Evolutionary conservation across 2,329 filamentous ascomycete genomes (phyloP), one percentile per base, ranked within the genome.

Genomic region (Ascochyta clinopodiicola): DNA sequence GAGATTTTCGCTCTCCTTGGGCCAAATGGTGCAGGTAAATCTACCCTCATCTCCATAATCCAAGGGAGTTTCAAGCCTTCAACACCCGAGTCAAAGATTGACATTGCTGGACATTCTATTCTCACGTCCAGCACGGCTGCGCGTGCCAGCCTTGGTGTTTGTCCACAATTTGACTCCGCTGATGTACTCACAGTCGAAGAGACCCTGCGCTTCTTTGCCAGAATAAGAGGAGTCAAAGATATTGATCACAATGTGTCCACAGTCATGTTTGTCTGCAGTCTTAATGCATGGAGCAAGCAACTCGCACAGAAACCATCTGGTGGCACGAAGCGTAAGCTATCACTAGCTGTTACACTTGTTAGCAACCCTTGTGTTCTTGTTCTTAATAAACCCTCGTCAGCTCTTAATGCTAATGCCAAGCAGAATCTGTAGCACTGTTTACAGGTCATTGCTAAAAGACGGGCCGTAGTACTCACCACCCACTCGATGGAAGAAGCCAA

Each of bases 401-500:
- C 92, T 8, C 82, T 96, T 24, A 92, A 96, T 69, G 92, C 92
- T 0, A 80, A 96, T 2, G 92, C 89, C 17, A 84, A 93, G 50
- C 81, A 92, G 22, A 96, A 94, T 73, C 89, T 96, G 31, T 96
- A 92, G 92, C 91, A 96, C 63, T 96, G 96, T 53, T 80, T 96
- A 22, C 80, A 96, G 15, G 88, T 88, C 1, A 90, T 96, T 71
- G 84, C 91, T 51, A 91, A 91, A 21, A 82, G 81, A 51, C 82
- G 92, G 32, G 95, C 92, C 0, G 88, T 96, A 60, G 86, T 96
- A 36, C 74, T 96, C 49, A 96, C 92, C 0, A 96, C 92, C 0
- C 92, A 97, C 72, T 96, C 96, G 71, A 81, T 97, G 31, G 92
- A 96, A 68, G 93, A 97, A 74, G 93, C 92, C 0, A 92, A 96